A percentile compares a stretch with the other conserved stretches of the same genome.
These are phyloP conservation scores for Rhodocollybia butyracea DNA, from an alignment of 768 basidiomycete genomes.

Conservation along the genomic window DNA sequence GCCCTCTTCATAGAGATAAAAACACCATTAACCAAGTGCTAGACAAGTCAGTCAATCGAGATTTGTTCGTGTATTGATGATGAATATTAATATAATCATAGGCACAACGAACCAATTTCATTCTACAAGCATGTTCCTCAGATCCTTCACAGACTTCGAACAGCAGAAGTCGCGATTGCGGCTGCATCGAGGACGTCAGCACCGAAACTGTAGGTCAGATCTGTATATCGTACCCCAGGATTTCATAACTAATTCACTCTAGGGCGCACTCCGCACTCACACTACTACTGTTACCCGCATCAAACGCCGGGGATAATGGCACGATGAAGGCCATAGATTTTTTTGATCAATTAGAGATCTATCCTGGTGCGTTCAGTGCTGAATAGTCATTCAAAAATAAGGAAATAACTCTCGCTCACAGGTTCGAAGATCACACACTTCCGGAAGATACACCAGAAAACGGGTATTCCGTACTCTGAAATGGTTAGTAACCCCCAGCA, in stretches of 20 bases:
- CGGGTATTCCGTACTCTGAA: constrained; percentile 73
- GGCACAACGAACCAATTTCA: constrained; percentile 51
- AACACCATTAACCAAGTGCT: constrained; percentile 45
- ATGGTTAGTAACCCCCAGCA: constrained; percentile 49
- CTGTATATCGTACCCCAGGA: background rate
- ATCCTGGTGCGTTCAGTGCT: constrained; percentile 45
- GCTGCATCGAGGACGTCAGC: constrained; percentile 75
- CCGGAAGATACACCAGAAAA: constrained; percentile 65
- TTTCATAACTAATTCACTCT: background rate
- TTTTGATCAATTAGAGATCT: constrained; percentile 74
- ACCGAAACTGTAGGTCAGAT: constrained; percentile 54
- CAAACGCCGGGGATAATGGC: constrained; percentile 15
- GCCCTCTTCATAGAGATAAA: constrained; percentile 49
- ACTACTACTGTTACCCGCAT: constrained; percentile 51
- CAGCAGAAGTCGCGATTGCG: constrained; percentile 52
- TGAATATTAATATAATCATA: constrained; percentile 17
- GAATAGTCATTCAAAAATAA: background rate
- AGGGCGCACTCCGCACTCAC: constrained; percentile 78
- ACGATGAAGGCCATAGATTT: constrained; percentile 51
- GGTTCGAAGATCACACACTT: constrained; percentile 85
- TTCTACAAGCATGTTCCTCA: constrained; percentile 79
- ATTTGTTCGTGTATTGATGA: no score
- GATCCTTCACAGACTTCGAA: constrained; percentile 60
- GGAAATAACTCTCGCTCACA: constrained; percentile 17
- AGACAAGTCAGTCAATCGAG: constrained; percentile 44